A percentile compares a stretch with the other conserved stretches of the same genome.
Conservation (phyloP, 495 filamentous ascomycete genomes). For the Pseudevernia furfuracea region DNA sequence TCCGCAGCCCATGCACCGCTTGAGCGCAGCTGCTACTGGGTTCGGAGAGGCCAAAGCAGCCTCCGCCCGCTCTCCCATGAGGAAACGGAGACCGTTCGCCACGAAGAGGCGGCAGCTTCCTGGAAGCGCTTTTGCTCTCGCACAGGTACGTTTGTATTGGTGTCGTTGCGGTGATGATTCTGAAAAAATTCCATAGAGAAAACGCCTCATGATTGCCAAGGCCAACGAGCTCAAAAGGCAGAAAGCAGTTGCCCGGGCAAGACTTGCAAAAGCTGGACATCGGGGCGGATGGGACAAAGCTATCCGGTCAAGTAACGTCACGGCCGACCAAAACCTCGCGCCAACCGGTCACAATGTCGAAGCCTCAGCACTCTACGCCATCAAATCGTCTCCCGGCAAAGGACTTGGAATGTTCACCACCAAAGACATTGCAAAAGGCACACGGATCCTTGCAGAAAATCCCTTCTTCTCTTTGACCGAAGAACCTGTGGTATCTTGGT, state of each 20-base stretch:
- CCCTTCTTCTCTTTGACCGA: not conserved
- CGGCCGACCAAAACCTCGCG: not conserved
- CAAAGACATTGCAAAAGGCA: slow-evolving; percentile 8
- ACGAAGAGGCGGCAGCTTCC: not conserved
- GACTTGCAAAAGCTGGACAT: not conserved
- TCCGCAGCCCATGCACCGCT: not conserved
- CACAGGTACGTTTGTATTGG: not conserved
- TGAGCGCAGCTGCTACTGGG: not conserved
- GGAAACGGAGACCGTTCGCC: too few relatives aligned
- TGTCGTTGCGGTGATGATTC: not conserved
- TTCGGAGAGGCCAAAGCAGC: too few relatives aligned
- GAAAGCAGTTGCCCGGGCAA: not conserved
- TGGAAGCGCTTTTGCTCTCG: not conserved
- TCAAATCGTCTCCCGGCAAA: not conserved
- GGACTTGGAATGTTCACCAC: not conserved
- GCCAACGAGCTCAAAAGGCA: not conserved
- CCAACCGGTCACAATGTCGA: not conserved
- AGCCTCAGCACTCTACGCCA: not conserved
- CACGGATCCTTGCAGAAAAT: slow-evolving; percentile 5
- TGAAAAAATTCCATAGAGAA: not conserved
- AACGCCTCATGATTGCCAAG: not conserved
- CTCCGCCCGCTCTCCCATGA: too few relatives aligned
- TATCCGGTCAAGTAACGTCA: not conserved
- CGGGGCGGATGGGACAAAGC: not conserved
- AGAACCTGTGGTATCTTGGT: not conserved